A percentile compares a stretch with the other conserved stretches of the same genome.
Evolutionary conservation across 352 stramenopile species (phyloP).

Genomic region (Pythium aphanidermatum): DNA sequence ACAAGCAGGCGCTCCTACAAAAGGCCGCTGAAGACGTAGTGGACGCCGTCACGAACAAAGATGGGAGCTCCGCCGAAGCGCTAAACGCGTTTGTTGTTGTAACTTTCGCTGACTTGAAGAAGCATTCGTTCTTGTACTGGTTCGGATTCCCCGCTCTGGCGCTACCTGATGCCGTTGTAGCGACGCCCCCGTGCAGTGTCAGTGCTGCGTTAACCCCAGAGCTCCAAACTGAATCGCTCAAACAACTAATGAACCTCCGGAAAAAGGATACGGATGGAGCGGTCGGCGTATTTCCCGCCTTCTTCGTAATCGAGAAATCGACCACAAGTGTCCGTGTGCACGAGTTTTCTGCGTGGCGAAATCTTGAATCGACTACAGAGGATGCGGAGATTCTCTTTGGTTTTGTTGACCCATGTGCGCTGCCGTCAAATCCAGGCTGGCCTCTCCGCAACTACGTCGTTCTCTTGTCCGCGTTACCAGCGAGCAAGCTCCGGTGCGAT

Average conservation of each 20-base stretch:
- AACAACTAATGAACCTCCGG: constrained; percentile 39
- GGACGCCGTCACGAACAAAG: constrained; percentile 20
- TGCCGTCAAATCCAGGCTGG: constrained; percentile 78
- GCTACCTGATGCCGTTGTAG: constrained; percentile 31
- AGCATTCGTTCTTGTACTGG: constrained; percentile 92
- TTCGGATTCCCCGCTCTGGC: constrained; percentile 87
- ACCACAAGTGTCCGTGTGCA: constrained; percentile 2
- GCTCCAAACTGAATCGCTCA: constrained; percentile 37
- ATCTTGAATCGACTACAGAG: neutral
- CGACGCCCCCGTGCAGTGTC: constrained; percentile 20
- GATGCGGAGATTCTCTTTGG: constrained; percentile 56
- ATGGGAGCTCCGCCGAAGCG: constrained; percentile 24
- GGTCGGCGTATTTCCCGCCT: constrained; percentile 34
- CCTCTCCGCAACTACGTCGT: constrained; percentile 86
- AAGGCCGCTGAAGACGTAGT: constrained; percentile 33
- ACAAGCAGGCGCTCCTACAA: constrained; percentile 73
- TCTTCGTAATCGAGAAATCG: constrained; percentile 66
- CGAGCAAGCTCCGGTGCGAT: constrained; percentile 24
- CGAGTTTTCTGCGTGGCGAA: constrained; percentile 11
- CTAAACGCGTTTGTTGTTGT: constrained; percentile 87
- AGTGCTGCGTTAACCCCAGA: constrained; percentile 24
- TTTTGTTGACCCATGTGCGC: constrained; percentile 83
- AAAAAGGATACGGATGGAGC: constrained; percentile 10
- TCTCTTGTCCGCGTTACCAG: constrained; percentile 37
- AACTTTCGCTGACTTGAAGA: constrained; percentile 92